Conservation (phyloP, 1,139 yeast species). For the Hansenula anomala region DNA sequence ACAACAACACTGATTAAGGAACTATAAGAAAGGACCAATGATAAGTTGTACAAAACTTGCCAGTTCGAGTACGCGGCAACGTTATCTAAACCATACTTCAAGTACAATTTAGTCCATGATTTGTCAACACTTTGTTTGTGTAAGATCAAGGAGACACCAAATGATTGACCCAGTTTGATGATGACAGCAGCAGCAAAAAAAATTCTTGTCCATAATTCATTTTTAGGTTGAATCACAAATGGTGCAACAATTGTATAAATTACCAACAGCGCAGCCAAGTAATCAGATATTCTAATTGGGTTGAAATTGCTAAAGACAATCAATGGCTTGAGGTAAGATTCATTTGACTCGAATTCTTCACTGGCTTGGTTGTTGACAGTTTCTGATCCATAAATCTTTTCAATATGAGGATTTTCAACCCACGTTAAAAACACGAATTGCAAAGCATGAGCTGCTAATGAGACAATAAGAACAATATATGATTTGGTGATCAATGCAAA, state of each 20-base stretch:
- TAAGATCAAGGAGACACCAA: conserved; percentile 49
- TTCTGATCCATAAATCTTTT: conserved; percentile 57
- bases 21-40: conserved; percentile 38
- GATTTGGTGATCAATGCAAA: conserved; percentile 76
- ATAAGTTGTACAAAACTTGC: conserved; percentile 63
- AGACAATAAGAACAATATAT: conserved; percentile 65
- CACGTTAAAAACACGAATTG: conserved; percentile 75
- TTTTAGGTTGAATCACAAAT: conserved; percentile 34
- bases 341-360: conserved; percentile 30
- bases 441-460: conserved; percentile 71
- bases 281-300: conserved; percentile 61
- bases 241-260: conserved; percentile 42
- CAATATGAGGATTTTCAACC: conserved; percentile 87
- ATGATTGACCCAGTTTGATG: conserved; percentile 49
- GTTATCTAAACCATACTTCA: conserved; percentile 64
- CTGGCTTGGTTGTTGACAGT: conserved; percentile 15
- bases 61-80: conserved; percentile 72
- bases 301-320: conserved; percentile 60
- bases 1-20: conserved; percentile 29
- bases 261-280: conserved; percentile 46
- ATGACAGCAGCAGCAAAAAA: conserved; percentile 46
- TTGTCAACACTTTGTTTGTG: conserved; percentile 58
- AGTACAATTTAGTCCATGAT: conserved; percentile 61
- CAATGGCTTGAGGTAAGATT: conserved; percentile 51
- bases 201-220: conserved; percentile 23